Percentiles rank a stretch among this genome's conserved stretches.
phyloP scores from a whole-genome alignment of 495 filamentous ascomycete genomes.

The Podospora tetraspora region DNA sequence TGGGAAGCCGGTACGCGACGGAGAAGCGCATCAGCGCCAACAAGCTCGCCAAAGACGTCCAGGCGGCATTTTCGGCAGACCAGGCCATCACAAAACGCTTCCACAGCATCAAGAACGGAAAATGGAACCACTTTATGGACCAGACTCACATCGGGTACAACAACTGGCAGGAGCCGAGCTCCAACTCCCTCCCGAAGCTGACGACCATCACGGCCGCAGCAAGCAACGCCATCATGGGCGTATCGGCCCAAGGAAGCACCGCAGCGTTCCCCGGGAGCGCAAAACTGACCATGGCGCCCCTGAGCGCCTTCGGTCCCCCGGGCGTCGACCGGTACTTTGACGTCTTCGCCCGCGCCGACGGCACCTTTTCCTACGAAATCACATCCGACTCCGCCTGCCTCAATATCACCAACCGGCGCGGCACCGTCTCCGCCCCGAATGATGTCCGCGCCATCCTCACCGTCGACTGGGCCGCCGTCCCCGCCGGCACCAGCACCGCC shows the following conservation, averaged over 20 bases:
- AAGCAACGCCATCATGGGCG: constrained; percentile 50
- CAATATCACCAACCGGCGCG: constrained; percentile 40
- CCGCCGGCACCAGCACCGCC: constrained; percentile 38
- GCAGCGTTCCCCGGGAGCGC: constrained; percentile 44
- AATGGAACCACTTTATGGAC: constrained; percentile 53
- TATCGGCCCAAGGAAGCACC: constrained; percentile 50
- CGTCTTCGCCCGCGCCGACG: constrained; percentile 51
- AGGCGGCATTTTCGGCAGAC: constrained; percentile 51
- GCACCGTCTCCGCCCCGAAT: constrained; percentile 33
- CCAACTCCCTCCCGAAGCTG: constrained; percentile 46
- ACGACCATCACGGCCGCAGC: constrained; percentile 39
- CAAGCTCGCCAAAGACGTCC: constrained; percentile 43
- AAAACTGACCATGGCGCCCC: constrained; percentile 42
- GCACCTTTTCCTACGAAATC: constrained; percentile 47
- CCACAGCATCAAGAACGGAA: constrained; percentile 51
- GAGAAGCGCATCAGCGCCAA: constrained; percentile 38
- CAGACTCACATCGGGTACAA: constrained; percentile 32
- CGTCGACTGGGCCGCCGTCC: constrained; percentile 50
- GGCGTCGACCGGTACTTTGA: constrained; percentile 48
- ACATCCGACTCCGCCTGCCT: constrained; percentile 46
- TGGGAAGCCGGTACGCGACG: constrained; percentile 20
- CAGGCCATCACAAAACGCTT: constrained; percentile 50
- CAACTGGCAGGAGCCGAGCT: constrained; percentile 54
- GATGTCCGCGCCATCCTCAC: constrained; percentile 46
- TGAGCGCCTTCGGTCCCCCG: constrained; percentile 48